phyloP scores from a whole-genome alignment of 179 eudicot species.

The Patellifolia procumbens region DNA sequence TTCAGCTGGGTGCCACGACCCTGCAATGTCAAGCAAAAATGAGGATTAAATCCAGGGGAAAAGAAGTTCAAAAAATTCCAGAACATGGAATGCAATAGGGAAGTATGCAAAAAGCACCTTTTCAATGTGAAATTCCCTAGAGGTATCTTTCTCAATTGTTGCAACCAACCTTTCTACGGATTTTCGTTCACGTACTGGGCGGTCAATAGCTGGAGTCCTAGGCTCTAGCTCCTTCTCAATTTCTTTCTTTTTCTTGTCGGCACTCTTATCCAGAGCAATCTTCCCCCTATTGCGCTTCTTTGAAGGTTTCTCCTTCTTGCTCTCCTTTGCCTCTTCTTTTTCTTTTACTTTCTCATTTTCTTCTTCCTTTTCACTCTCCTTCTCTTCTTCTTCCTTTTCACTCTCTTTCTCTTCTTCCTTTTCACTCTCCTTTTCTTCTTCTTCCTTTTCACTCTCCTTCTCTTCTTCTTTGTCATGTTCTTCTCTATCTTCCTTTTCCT shows the following conservation, averaged over 20 bases:
- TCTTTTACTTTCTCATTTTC: conserved; percentile 23
- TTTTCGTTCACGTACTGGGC: conserved; percentile 90
- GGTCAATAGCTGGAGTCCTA: conserved; percentile 68
- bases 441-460: conserved; percentile 12
- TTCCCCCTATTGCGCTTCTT: conserved; percentile 48
- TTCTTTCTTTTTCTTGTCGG: conserved; percentile 41
- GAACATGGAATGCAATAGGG: background rate
- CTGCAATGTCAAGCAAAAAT: conserved; percentile 49
- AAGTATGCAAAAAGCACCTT: conserved; percentile 52
- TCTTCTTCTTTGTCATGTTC: background rate
- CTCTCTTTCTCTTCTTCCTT: conserved; percentile 22
- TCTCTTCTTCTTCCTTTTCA: conserved; percentile 24
- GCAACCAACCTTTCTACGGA: conserved; percentile 98
- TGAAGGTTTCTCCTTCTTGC: conserved; percentile 41
- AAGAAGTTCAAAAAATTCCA: background rate
- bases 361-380: conserved; percentile 31
- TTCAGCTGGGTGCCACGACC: conserved; percentile 81
- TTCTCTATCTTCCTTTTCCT: conserved; percentile 24
- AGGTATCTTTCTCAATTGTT: conserved; percentile 59
- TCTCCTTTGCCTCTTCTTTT: conserved; percentile 37
- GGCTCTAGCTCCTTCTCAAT: conserved; percentile 53
- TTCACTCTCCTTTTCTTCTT: conserved; percentile 20
- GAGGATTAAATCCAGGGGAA: conserved; percentile 4
- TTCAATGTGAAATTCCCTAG: conserved; percentile 65
- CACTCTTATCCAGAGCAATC: conserved; percentile 38